Percentiles rank a stretch among this genome's conserved stretches.
These are phyloP conservation scores for Haberlea rhodopensis DNA, from an alignment of 257 asterid species.

Conservation along the genomic window DNA sequence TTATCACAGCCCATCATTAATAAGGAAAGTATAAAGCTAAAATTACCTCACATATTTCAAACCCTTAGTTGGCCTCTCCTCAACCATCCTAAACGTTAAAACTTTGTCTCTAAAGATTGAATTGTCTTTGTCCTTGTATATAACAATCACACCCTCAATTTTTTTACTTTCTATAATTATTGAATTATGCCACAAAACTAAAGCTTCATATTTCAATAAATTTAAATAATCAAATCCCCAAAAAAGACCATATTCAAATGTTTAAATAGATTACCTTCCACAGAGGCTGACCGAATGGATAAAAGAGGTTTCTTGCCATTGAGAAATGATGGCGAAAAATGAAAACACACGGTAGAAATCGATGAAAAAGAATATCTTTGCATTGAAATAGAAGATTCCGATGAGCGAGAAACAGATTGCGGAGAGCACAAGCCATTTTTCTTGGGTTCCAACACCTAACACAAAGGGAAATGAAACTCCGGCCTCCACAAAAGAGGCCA, in stretches of 20 bases:
- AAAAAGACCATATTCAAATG: background rate
- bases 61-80: too few relatives aligned
- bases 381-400: conserved; percentile 26
- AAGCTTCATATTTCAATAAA: background rate
- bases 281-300: too few relatives aligned
- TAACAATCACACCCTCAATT: background rate
- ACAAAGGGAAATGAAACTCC: too few relatives aligned
- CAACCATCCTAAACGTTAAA: too few relatives aligned
- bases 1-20: too few relatives aligned
- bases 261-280: conserved; percentile 41
- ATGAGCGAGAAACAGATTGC: conserved; percentile 18
- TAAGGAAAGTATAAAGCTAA: too few relatives aligned
- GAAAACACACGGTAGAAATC: conserved; percentile 39
- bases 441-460: too few relatives aligned
- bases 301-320: conserved; percentile 38
- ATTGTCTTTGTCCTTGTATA: too few relatives aligned
- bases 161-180: background rate
- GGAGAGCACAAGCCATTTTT: conserved; percentile 43
- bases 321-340: conserved; percentile 36
- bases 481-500: background rate
- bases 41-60: too few relatives aligned
- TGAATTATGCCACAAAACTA: too few relatives aligned
- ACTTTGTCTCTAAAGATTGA: too few relatives aligned
- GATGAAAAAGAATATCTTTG: conserved; percentile 17
- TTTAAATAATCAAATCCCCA: background rate